phyloP scores from a whole-genome alignment of 306 rosid species.

The Myrica gale region DNA sequence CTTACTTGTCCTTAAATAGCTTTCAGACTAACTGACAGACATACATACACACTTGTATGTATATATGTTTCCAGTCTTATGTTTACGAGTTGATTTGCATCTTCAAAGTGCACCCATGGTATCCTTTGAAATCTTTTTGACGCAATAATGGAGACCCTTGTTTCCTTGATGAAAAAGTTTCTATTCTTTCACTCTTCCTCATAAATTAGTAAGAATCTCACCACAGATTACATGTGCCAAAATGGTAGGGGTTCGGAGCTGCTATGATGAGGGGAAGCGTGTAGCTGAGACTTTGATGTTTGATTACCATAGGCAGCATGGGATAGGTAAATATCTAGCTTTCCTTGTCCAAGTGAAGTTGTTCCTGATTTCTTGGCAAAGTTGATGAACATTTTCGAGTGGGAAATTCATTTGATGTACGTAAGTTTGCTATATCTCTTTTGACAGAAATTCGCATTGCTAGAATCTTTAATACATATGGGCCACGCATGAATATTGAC shows the following conservation, averaged over 20 bases:
- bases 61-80: background rate
- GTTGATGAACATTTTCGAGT: conserved; percentile 3
- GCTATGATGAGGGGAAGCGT: conserved; percentile 98
- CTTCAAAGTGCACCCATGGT: background rate
- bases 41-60: background rate
- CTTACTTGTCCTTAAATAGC: background rate
- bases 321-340: conserved; percentile 52
- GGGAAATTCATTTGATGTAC: background rate
- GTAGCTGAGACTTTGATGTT: conserved; percentile 99
- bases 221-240: conserved; percentile 18
- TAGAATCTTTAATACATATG: conserved; percentile 93
- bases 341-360: background rate
- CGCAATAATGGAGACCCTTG: background rate
- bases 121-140: too few species aligned
- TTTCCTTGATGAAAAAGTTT: background rate
- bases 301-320: conserved; percentile 98
- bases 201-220: conserved; percentile 15
- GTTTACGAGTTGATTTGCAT: background rate
- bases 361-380: conserved; percentile 17
- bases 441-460: conserved; percentile 80
- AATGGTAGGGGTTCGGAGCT: conserved; percentile 86
- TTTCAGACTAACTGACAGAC: background rate
- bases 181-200: background rate
- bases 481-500: conserved; percentile 99
- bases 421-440: conserved; percentile 16